These are phyloP conservation scores for Ceratobasidium sp. DNA, from an alignment of 1,284 basidiomycete genomes.

Conservation along the genomic window DNA sequence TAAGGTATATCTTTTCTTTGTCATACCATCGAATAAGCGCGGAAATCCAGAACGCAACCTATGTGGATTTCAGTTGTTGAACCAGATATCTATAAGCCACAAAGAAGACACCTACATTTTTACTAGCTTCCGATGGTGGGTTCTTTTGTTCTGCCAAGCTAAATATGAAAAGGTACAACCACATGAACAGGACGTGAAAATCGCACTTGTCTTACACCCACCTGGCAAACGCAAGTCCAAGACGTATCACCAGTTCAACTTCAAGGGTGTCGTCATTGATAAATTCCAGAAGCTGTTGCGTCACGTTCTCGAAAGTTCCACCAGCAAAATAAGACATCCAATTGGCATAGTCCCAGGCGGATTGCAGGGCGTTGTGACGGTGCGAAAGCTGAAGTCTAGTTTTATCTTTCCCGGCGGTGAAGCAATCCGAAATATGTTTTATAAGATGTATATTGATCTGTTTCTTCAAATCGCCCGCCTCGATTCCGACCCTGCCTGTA, in stretches of 20 bases:
- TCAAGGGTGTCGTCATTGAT: neutral
- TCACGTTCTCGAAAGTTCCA: neutral
- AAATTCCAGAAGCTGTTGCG: neutral
- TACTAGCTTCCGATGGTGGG: neutral
- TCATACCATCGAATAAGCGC: constrained; percentile 9
- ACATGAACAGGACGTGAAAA: neutral
- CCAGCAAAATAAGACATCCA: constrained; percentile 27
- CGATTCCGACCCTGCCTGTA: neutral
- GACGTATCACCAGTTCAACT: neutral
- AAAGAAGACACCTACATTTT: neutral
- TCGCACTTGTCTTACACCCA: neutral
- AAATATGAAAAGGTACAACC: neutral
- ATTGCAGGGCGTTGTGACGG: neutral
- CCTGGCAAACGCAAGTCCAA: constrained; percentile 19
- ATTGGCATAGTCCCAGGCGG: neutral
- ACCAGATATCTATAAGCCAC: neutral
- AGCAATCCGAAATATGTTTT: constrained; percentile 29
- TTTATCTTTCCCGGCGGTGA: neutral
- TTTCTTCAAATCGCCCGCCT: neutral
- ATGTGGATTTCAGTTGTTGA: neutral
- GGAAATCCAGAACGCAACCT: constrained; percentile 12
- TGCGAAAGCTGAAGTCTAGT: neutral
- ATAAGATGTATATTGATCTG: constrained; percentile 11
- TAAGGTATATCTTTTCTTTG: neutral
- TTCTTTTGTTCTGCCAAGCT: constrained; percentile 11